Conservation (phyloP, 768 basidiomycete species). For the Lyophyllum decastes region DNA sequence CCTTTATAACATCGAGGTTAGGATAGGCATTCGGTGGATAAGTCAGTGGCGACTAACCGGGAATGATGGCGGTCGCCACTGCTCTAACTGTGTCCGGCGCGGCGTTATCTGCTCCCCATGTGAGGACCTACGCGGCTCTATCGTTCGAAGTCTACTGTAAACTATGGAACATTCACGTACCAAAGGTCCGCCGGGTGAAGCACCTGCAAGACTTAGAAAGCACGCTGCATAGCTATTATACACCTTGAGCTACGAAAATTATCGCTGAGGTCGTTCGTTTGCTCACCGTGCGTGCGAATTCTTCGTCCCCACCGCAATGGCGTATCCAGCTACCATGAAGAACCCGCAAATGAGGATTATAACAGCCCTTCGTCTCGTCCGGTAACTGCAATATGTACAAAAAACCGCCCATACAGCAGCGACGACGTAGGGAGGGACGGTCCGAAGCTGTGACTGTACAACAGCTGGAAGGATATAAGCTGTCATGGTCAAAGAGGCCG, state of each 20-base stretch:
- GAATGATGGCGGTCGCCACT: slow-evolving; percentile 44
- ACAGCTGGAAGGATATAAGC: slow-evolving; percentile 29
- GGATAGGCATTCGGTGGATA: not conserved
- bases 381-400: slow-evolving; percentile 35
- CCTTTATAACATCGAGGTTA: slow-evolving; percentile 21
- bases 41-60: slow-evolving; percentile 24
- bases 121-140: slow-evolving; percentile 28
- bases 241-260: slow-evolving; percentile 9
- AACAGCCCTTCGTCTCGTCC: slow-evolving; percentile 34
- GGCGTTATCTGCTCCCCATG: slow-evolving; percentile 52
- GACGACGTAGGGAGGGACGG: slow-evolving; percentile 49
- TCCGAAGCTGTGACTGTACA: slow-evolving; percentile 47
- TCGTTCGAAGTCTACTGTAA: not conserved
- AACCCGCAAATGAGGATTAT: slow-evolving; percentile 35
- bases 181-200: slow-evolving; percentile 37
- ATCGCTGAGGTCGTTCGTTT: not conserved
- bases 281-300: slow-evolving; percentile 38
- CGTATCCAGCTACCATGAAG: slow-evolving; percentile 44
- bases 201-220: slow-evolving; percentile 43
- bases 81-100: slow-evolving; percentile 51
- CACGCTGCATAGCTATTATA: slow-evolving; percentile 44
- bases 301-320: slow-evolving; percentile 41
- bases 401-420: slow-evolving; percentile 41
- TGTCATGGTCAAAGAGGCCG: not conserved
- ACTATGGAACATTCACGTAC: not conserved